These are phyloP conservation scores for Calonectria pteridis DNA, from an alignment of 2,329 filamentous ascomycete species.

Conservation along the genomic window DNA sequence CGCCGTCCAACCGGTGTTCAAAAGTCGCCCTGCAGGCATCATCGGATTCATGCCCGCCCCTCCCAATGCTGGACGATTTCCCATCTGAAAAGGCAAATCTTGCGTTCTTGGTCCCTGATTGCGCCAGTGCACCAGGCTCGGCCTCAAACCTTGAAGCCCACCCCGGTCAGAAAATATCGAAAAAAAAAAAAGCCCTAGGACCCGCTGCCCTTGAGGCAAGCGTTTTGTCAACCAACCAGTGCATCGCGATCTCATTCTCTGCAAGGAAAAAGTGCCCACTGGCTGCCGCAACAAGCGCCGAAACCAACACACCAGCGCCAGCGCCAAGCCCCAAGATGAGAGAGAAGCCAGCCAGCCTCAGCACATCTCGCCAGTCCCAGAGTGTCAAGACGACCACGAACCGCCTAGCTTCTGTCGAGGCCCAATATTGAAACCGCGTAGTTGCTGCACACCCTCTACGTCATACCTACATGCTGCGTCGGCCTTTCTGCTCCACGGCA, in stretches of 20 bases:
- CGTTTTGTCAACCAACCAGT: conserved; percentile 9
- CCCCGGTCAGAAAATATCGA: neutral
- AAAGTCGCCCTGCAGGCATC: neutral
- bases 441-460: conserved; percentile 18
- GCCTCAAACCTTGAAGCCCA: neutral
- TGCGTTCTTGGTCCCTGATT: neutral
- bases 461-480: conserved; percentile 17
- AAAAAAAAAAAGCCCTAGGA: conserved; percentile 4
- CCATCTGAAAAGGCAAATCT: neutral
- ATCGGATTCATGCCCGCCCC: conserved; percentile 1
- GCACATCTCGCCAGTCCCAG: neutral
- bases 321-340: conserved; percentile 1
- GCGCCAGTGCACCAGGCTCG: neutral
- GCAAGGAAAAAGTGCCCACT: neutral
- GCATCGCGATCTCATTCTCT: conserved; percentile 5
- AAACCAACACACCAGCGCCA: conserved; percentile 7
- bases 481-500: neutral
- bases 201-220: conserved; percentile 3
- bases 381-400: neutral
- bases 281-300: conserved; percentile 25
- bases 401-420: conserved; percentile 14
- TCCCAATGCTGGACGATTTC: neutral
- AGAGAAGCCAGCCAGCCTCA: conserved; percentile 23
- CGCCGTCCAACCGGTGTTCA: neutral
- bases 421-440: conserved; percentile 7